Evolutionary conservation across 768 basidiomycete genomes (phyloP), one percentile per base, ranked within the genome.

Genomic region (Leucocoprinus sp.): DNA sequence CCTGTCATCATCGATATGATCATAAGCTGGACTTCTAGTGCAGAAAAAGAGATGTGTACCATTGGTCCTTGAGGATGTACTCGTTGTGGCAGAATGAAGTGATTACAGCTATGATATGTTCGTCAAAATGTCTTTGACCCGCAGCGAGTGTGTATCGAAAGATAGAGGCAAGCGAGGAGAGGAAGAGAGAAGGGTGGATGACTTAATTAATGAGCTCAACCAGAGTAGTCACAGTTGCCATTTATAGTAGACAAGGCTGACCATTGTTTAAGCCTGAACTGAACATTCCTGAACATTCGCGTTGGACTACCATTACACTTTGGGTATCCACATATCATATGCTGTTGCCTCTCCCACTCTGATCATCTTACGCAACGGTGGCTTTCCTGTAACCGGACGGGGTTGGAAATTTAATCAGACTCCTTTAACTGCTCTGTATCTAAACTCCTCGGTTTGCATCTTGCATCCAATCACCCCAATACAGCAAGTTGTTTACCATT

Each of bases 1-100:
- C 82, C 84, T 87, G 60, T 8, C 22, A 42, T 36, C 43, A 54
- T 48, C 28, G 24, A 49, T 47, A 44, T 49, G 57, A 64, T 61
- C 57, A 40, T 50, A 35, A 53, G 53, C 54, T 52, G 56, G 55
- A 56, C 52, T 40, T 38, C 23, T 19, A 22, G 23, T 28, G 35
- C 43, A 27, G 33, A 26, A 21, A 29, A 26, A 19, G 9, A 34
- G 8, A 18, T 17, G 36, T 54, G 48, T 48, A 64, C 63, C 65
- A 66, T 64, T 28, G 40, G 29, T 48, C 34, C 47, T 43, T 38
- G 36, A 27, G 37, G 34, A 58, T 4, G 31, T 14, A 8, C 59
- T 59, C 55, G 60, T 62, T 53, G 52, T 35, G 23, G 21, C 12
- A 12, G 37, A 44, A 37, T n/a, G 2, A 14, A 19, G 35, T 14